Percentiles rank a stretch among this genome's conserved stretches.
These are phyloP conservation scores for Verticillium dahliae DNA, from an alignment of 2,329 filamentous ascomycete species.

Conservation along the genomic window DNA sequence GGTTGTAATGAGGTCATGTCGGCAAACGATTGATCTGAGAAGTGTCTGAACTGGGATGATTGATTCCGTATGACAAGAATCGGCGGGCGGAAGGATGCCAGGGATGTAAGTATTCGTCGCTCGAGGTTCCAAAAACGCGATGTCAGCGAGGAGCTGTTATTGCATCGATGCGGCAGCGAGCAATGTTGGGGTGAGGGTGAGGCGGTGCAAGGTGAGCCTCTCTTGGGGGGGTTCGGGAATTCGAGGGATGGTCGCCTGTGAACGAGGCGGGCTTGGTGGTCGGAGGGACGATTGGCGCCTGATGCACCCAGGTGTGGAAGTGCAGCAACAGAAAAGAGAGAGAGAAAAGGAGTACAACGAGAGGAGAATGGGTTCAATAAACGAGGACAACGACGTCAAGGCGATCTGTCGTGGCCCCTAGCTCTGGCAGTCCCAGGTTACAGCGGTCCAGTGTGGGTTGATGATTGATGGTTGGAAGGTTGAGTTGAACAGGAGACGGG, in stretches of 20 bases:
- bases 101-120: constrained; percentile 1
- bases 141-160: constrained; percentile 8
- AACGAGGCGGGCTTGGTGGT: constrained; percentile 1
- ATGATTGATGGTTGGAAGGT: not conserved
- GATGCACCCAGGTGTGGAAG: not conserved
- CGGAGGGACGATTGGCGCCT: not conserved
- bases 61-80: not conserved
- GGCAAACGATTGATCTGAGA: not conserved
- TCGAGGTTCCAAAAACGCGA: constrained; percentile 5
- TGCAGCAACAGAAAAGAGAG: constrained; percentile 2
- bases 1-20: constrained; percentile 47
- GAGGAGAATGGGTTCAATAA: not conserved
- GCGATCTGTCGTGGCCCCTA: constrained; percentile 6
- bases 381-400: not conserved
- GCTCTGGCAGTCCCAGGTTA: not conserved
- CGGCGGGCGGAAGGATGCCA: not conserved
- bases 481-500: constrained; percentile 1
- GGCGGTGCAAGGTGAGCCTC: constrained; percentile 2
- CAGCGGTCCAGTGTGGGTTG: not conserved
- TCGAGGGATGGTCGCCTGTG: constrained; percentile 7
- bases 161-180: constrained; percentile 11
- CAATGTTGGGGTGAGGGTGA: constrained; percentile 4
- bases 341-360: constrained; percentile 2
- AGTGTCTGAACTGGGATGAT: not conserved
- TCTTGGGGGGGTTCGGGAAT: not conserved